Evolutionary conservation across 495 filamentous ascomycete species (phyloP).

Genomic region (Delitschia confertaspora): DNA sequence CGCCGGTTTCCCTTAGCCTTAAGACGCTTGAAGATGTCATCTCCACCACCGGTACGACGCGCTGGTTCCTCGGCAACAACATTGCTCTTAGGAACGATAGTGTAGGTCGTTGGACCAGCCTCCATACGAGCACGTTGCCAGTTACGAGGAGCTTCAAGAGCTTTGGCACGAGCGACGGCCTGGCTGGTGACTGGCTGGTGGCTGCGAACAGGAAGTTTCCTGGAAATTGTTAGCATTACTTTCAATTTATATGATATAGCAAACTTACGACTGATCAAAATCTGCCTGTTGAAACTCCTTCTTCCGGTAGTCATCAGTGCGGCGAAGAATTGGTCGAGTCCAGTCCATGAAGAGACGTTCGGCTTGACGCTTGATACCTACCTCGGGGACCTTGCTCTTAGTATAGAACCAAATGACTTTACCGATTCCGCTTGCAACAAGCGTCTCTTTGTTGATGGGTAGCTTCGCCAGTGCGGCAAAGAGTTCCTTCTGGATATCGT

Average conservation of each 20-base stretch:
- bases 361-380: slow-evolving; percentile 82
- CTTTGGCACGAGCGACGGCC: slow-evolving; percentile 58
- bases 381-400: slow-evolving; percentile 78
- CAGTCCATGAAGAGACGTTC: slow-evolving; percentile 87
- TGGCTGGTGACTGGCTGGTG: slow-evolving; percentile 8
- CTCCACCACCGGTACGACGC: slow-evolving; percentile 60
- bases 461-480: slow-evolving; percentile 71
- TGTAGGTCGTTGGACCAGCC: slow-evolving; percentile 66
- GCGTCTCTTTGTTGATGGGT: slow-evolving; percentile 78
- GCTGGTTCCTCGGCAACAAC: slow-evolving; percentile 43
- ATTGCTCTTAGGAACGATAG: slow-evolving; percentile 61
- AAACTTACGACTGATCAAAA: slow-evolving; percentile 48
- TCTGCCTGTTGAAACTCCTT: slow-evolving; percentile 49
- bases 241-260: background rate
- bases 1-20: slow-evolving; percentile 1
- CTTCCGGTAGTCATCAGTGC: slow-evolving; percentile 86
- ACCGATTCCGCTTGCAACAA: slow-evolving; percentile 86
- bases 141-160: slow-evolving; percentile 56
- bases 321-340: slow-evolving; percentile 91
- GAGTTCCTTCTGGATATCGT: slow-evolving; percentile 92
- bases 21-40: slow-evolving; percentile 50
- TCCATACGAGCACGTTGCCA: slow-evolving; percentile 66
- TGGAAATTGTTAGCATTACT: slow-evolving; percentile 22
- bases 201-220: slow-evolving; percentile 19
- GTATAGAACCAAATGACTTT: slow-evolving; percentile 96